Evolutionary conservation across 2,329 filamentous ascomycete species (phyloP).

Genomic region (Diaporthe caulivora): DNA sequence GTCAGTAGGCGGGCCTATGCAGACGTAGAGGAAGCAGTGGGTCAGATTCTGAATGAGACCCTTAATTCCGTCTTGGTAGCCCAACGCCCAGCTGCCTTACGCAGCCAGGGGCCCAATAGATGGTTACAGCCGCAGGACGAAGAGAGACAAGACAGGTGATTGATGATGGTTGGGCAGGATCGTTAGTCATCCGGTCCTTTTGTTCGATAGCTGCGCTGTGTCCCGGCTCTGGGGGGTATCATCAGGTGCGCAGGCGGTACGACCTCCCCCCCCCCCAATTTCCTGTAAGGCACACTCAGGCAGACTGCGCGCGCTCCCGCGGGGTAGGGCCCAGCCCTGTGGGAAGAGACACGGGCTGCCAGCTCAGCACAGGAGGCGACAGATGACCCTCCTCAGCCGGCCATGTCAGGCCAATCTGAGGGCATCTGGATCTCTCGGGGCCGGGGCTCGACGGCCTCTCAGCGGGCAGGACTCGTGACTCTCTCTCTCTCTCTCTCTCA

Average conservation of each 20-base stretch:
- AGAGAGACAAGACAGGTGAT: neutral
- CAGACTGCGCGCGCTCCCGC: neutral
- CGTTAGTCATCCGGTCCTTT: slow-evolving; percentile 37
- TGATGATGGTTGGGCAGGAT: slow-evolving; percentile 1
- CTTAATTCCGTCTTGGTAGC: slow-evolving; percentile 12
- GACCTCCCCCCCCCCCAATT: neutral
- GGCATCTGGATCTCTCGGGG: neutral
- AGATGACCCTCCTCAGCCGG: slow-evolving; percentile 34
- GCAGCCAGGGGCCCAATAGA: neutral
- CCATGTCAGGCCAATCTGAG: neutral
- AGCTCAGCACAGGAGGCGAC: slow-evolving; percentile 28
- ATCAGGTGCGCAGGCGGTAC: neutral
- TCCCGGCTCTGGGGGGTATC: slow-evolving; percentile 12
- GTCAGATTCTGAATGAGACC: slow-evolving; percentile 25
- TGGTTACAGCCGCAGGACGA: neutral
- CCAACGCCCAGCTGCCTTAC: neutral
- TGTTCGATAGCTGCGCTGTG: neutral
- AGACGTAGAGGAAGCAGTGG: neutral
- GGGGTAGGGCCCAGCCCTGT: slow-evolving; percentile 19
- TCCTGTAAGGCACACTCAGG: slow-evolving; percentile 18
- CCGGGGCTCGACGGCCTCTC: slow-evolving; percentile 6
- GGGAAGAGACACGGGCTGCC: slow-evolving; percentile 24
- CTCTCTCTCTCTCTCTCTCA: neutral
- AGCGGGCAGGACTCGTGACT: slow-evolving; percentile 19
- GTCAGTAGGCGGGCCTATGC: neutral